A percentile compares a stretch with the other conserved stretches of the same genome.
Evolutionary conservation across 257 asterid genomes (phyloP).

Genomic region (Ballota nigra): DNA sequence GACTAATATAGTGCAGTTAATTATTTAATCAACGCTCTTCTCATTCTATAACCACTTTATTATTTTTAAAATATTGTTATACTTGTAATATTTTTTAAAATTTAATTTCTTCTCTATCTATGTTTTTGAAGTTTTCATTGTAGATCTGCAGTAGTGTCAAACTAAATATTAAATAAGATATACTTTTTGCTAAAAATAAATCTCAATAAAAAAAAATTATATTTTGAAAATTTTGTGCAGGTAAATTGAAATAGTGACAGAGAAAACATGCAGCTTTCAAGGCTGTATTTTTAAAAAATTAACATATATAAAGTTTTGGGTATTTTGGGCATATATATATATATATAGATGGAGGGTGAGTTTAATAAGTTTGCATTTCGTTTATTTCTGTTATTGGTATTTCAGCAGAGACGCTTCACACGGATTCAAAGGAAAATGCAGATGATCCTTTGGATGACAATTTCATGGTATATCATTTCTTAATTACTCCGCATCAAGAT

Average conservation of each 20-base stretch:
- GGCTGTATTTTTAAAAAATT: too few relatives aligned
- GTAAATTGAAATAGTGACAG: too few relatives aligned
- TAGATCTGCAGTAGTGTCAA: neutral
- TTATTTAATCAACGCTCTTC: neutral
- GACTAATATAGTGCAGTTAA: too few relatives aligned
- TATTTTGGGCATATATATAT: neutral
- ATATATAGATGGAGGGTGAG: too few relatives aligned
- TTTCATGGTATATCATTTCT: slow-evolving; percentile 48
- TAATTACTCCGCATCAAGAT: neutral
- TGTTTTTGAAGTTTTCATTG: neutral
- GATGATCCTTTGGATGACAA: slow-evolving; percentile 51
- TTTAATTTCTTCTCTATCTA: neutral
- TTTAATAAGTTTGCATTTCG: too few relatives aligned
- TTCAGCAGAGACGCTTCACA: slow-evolving; percentile 40
- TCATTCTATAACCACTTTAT: neutral
- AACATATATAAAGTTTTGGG: too few relatives aligned
- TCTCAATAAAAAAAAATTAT: neutral
- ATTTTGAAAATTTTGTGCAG: too few relatives aligned
- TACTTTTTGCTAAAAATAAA: neutral
- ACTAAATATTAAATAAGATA: too few relatives aligned
- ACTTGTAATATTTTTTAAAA: too few relatives aligned
- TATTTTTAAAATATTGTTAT: too few relatives aligned
- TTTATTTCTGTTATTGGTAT: neutral
- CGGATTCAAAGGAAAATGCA: slow-evolving; percentile 33
- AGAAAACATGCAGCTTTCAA: too few relatives aligned